These are phyloP conservation scores for Penicillium sp. DNA, from an alignment of 2,329 filamentous ascomycete species.

Conservation along the genomic window DNA sequence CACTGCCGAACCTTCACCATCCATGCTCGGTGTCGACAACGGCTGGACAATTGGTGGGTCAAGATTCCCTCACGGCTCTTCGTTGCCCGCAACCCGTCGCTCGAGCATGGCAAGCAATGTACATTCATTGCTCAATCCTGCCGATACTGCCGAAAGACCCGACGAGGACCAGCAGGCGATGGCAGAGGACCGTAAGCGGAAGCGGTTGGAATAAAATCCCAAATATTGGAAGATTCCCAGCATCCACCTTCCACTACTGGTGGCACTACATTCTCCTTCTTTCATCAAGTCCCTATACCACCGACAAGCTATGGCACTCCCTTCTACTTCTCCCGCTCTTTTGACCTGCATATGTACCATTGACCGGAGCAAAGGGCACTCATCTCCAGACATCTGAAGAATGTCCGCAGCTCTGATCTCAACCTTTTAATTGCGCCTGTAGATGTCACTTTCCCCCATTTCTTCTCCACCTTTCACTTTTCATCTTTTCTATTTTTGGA, in stretches of 20 bases:
- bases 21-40: conserved; percentile 53
- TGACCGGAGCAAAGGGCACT: conserved; percentile 9
- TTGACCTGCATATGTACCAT: conserved; percentile 18
- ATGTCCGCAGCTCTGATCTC: conserved; percentile 5
- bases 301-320: conserved; percentile 1
- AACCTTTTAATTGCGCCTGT: conserved; percentile 15
- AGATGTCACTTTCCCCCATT: conserved; percentile 16
- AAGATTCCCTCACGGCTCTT: conserved; percentile 42
- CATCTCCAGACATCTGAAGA: conserved; percentile 8
- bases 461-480: conserved; percentile 8
- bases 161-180: conserved; percentile 60
- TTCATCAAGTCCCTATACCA: background rate
- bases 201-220: conserved; percentile 51
- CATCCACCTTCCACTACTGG: background rate
- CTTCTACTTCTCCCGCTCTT: background rate
- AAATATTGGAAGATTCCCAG: background rate
- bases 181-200: conserved; percentile 62
- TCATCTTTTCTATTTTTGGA: conserved; percentile 7
- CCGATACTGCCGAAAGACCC: conserved; percentile 65
- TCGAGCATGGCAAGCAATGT: conserved; percentile 72
- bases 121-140: conserved; percentile 66
- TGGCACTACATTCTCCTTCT: background rate
- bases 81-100: conserved; percentile 61
- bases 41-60: conserved; percentile 57
- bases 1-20: conserved; percentile 50